Conservation (phyloP, 1,139 yeast genomes). For the Saccharomyces pastorianus region DNA sequence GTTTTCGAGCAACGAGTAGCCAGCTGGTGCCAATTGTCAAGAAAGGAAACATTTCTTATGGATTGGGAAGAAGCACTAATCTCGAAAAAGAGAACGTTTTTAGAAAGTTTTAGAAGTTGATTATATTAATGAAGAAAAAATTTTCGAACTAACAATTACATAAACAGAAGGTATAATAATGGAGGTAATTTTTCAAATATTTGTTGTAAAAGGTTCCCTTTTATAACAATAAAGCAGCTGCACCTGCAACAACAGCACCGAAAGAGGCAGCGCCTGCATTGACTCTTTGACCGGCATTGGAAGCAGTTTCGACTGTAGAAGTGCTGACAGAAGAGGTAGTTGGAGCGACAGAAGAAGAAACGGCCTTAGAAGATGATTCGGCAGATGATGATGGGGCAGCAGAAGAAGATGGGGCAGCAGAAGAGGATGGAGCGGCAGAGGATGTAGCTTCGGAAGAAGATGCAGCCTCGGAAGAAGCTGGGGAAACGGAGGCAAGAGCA, state of each 20-base stretch:
- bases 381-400: conserved; percentile 15
- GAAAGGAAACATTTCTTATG: neutral
- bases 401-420: conserved; percentile 18
- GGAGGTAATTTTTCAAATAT: neutral
- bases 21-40: neutral
- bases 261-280: conserved; percentile 3
- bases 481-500: conserved; percentile 18
- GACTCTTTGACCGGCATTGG: conserved; percentile 4
- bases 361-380: conserved; percentile 13
- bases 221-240: conserved; percentile 6
- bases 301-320: neutral
- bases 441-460: conserved; percentile 20
- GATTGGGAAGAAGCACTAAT: neutral
- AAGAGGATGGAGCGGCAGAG: conserved; percentile 13
- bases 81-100: neutral
- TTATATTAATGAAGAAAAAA: neutral
- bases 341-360: neutral
- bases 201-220: neutral
- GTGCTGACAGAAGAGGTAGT: neutral
- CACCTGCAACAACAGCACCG: conserved; percentile 7
- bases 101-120: neutral
- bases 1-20: neutral
- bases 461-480: conserved; percentile 15
- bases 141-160: neutral
- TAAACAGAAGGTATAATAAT: neutral